Conservation (phyloP, 1,284 basidiomycete genomes). For the Ceratobasidium sp. region DNA sequence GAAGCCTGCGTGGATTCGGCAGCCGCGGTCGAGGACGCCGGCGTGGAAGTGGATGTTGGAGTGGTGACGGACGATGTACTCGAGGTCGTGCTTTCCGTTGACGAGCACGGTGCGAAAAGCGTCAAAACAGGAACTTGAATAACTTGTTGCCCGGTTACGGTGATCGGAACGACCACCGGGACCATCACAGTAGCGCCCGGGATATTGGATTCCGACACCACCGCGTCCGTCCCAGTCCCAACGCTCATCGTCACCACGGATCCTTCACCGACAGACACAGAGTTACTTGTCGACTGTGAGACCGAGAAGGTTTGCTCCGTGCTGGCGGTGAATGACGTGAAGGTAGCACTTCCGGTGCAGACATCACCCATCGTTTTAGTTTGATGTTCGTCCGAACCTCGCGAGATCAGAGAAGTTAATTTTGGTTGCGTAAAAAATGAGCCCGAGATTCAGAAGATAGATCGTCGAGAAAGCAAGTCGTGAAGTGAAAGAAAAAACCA, state of each 20-base stretch:
- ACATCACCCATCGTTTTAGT: conserved; percentile 22
- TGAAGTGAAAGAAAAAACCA: conserved; percentile 8
- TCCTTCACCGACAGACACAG: conserved; percentile 1
- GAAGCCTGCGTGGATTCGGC: conserved; percentile 15
- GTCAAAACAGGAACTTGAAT: conserved; percentile 28
- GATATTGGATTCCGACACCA: background rate
- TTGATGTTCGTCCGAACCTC: background rate
- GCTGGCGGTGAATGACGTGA: conserved; percentile 29
- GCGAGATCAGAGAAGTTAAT: conserved; percentile 14
- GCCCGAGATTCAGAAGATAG: background rate
- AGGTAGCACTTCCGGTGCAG: conserved; percentile 22
- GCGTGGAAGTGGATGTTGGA: background rate
- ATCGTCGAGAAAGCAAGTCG: too few species aligned
- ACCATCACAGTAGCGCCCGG: conserved; percentile 23
- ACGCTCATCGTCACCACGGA: background rate
- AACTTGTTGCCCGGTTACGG: conserved; percentile 9
- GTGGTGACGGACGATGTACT: background rate
- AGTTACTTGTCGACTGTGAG: conserved; percentile 6
- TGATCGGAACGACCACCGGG: conserved; percentile 1
- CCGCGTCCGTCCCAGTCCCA: background rate
- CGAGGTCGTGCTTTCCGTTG: conserved; percentile 7
- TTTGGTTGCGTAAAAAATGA: background rate
- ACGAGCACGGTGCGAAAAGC: conserved; percentile 33
- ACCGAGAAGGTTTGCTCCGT: conserved; percentile 28
- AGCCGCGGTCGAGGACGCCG: background rate